Evolutionary conservation across 1,284 basidiomycete genomes (phyloP).

Genomic region (Sporisorium exsertum): DNA sequence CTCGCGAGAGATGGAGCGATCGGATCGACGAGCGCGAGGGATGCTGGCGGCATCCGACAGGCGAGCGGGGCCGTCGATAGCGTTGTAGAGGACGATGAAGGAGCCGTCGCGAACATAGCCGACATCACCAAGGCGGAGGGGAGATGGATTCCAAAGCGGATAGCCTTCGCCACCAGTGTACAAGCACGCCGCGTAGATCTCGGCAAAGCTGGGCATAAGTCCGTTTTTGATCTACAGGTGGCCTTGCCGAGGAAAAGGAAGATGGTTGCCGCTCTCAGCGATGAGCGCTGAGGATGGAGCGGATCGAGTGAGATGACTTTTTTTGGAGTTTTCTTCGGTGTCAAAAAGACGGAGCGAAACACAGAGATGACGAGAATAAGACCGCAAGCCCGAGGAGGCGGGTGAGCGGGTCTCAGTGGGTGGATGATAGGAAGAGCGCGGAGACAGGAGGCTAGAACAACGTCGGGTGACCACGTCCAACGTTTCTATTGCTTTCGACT

Average conservation of each 20-base stretch:
- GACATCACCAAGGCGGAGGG: slow-evolving; percentile 48
- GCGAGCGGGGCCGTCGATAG: slow-evolving; percentile 43
- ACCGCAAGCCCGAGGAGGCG: neutral
- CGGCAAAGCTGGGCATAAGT: slow-evolving; percentile 47
- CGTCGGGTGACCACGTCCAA: slow-evolving; percentile 47
- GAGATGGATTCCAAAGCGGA: slow-evolving; percentile 58
- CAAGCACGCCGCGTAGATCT: slow-evolving; percentile 53
- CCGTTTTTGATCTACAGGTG: neutral
- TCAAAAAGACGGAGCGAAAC: neutral
- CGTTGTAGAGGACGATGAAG: slow-evolving; percentile 56
- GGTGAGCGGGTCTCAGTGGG: neutral
- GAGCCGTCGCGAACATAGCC: slow-evolving; percentile 58
- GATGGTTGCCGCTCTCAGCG: neutral
- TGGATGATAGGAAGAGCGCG: slow-evolving; percentile 2
- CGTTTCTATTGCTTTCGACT: slow-evolving; percentile 27
- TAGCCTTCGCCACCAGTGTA: slow-evolving; percentile 54
- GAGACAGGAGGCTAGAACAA: slow-evolving; percentile 14
- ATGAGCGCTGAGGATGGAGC: neutral
- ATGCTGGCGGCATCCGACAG: slow-evolving; percentile 46
- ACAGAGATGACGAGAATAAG: neutral
- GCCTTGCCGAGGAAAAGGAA: neutral
- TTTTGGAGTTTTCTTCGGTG: neutral
- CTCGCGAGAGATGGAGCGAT: slow-evolving; percentile 31
- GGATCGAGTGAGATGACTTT: neutral
- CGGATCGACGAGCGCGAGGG: slow-evolving; percentile 28